Percentiles rank a stretch among this genome's conserved stretches.
phyloP scores from a whole-genome alignment of 306 rosid species.

The Luffa aegyptiaca region DNA sequence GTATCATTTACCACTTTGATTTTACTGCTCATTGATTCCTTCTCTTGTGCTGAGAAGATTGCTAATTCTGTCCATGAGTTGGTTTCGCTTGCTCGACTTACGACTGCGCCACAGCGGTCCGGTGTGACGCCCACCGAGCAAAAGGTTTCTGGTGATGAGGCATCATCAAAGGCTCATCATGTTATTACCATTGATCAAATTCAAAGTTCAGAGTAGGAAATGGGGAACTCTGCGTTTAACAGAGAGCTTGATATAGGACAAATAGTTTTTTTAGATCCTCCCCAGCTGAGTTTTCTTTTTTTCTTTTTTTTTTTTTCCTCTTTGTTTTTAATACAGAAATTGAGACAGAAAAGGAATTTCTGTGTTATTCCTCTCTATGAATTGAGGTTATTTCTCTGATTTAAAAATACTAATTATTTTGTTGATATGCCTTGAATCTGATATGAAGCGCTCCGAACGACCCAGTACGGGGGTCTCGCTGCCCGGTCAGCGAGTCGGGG shows the following conservation, averaged over 20 bases:
- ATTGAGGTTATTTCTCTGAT: too few relatives aligned
- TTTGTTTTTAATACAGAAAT: too few relatives aligned
- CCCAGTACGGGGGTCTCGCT: too few relatives aligned
- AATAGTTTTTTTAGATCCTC: too few relatives aligned
- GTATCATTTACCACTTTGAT: neutral
- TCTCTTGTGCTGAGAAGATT: conserved; percentile 21
- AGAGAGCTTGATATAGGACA: neutral
- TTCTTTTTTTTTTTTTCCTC: too few relatives aligned
- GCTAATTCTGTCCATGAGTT: conserved; percentile 23
- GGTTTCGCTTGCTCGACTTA: conserved; percentile 16
- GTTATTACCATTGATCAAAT: neutral
- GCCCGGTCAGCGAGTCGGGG: too few relatives aligned
- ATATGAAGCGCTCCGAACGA: too few relatives aligned
- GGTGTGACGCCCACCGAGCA: neutral
- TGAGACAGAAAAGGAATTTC: too few relatives aligned
- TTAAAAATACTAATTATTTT: too few relatives aligned
- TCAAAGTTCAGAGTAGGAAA: neutral
- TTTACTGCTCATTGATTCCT: conserved; percentile 21
- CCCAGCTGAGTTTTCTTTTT: too few relatives aligned
- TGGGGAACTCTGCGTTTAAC: neutral
- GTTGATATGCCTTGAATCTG: too few relatives aligned
- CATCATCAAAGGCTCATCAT: neutral
- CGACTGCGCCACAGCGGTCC: neutral
- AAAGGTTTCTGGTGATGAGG: neutral
- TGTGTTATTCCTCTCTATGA: too few relatives aligned